Base-by-base conservation (phyloP, 345 rosid genomes). In the Eucalyptus sp. region DNA sequence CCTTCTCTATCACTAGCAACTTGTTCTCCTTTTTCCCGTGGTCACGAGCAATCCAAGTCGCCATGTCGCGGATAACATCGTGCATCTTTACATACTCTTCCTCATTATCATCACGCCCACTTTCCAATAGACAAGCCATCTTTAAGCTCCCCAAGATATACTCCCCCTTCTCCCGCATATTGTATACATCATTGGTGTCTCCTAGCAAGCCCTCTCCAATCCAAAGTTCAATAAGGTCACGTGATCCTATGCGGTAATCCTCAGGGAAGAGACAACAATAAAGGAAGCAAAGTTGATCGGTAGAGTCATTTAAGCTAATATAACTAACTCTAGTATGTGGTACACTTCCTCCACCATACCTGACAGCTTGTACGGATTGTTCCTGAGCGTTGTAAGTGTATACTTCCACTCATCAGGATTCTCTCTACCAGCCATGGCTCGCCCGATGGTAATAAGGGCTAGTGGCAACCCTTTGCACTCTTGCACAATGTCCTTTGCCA, bases 101-200 rank as follows among this genome's bases (percentile, higher is more conserved):
- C 0, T 4, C 0, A 50, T 5, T 0, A 13, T 2, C 0, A 50
- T 15, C 3, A 33, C 2, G 3, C 54, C 0, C 20, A 50, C 54
- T 50, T 50, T 50, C 54, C 54, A 50, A 50, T 50, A 50, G 20
- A 50, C 54, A 50, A 16, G 3, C 8, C 7, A 0, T 50, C 20
- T 50, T 50, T 50, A 50, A 15, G 0, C 0, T 0, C 0, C 8
- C 20, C 54, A 50, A 50, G 8, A 50, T 0, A 16, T 16, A 6
- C 20, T 15, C 20, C 0, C 54, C 54, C 54, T 16, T 0, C 0
- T 50, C 54, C 0, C 54, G 8, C 54, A 50, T 50, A 16, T 2
- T 0, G 54, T 50, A 16, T 50, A 50, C 0, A 50, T 50, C 0
- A 15, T 50, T 3, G 20, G 8, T 50, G 54, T 50, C 54, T 50